Percentiles rank a stretch among this genome's conserved stretches.
Conservation (phyloP, 805 yeast genomes). For the Hanseniaspora mollemarum region DNA sequence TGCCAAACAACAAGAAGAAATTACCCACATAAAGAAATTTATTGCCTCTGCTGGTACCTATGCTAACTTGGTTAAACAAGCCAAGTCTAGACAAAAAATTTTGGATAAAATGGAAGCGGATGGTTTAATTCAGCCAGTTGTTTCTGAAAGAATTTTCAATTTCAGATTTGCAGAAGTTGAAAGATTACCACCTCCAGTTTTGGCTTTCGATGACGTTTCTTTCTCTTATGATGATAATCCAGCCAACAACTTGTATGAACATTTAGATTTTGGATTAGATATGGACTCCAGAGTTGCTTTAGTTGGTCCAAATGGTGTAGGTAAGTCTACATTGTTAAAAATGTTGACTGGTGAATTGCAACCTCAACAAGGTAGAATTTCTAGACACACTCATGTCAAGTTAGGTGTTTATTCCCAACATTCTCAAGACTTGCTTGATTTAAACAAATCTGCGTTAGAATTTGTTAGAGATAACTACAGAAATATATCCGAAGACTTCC, state of each 20-base stretch:
- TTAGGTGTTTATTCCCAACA: slow-evolving; percentile 98
- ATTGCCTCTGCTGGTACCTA: slow-evolving; percentile 99
- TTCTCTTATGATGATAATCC: slow-evolving; percentile 76
- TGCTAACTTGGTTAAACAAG: slow-evolving; percentile 96
- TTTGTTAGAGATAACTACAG: slow-evolving; percentile 93
- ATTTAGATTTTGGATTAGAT: slow-evolving; percentile 94
- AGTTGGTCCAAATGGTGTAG: slow-evolving; percentile 98
- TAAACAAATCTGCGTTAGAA: slow-evolving; percentile 89
- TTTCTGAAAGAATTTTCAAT: slow-evolving; percentile 82
- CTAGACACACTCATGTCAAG: slow-evolving; percentile 94
- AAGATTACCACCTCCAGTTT: slow-evolving; percentile 96
- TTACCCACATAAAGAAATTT: slow-evolving; percentile 93
- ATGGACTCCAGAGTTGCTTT: slow-evolving; percentile 98
- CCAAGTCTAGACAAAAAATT: slow-evolving; percentile 98
- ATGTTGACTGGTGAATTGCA: slow-evolving; percentile 89
- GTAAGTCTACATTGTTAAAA: slow-evolving; percentile 90
- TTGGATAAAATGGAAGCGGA: slow-evolving; percentile 99
- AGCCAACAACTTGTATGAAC: slow-evolving; percentile 79
- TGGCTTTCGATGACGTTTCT: slow-evolving; percentile 89
- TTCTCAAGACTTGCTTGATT: slow-evolving; percentile 94
- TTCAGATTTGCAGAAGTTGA: slow-evolving; percentile 92
- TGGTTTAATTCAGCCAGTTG: slow-evolving; percentile 88
- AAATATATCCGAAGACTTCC: slow-evolving; percentile 87
- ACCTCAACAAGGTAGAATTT: slow-evolving; percentile 89
- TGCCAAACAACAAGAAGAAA: slow-evolving; percentile 96